Percentiles rank a stretch among this genome's conserved stretches.
Conservation (phyloP, 176 grass and related monocot species). For the Metroxylon sagu region DNA sequence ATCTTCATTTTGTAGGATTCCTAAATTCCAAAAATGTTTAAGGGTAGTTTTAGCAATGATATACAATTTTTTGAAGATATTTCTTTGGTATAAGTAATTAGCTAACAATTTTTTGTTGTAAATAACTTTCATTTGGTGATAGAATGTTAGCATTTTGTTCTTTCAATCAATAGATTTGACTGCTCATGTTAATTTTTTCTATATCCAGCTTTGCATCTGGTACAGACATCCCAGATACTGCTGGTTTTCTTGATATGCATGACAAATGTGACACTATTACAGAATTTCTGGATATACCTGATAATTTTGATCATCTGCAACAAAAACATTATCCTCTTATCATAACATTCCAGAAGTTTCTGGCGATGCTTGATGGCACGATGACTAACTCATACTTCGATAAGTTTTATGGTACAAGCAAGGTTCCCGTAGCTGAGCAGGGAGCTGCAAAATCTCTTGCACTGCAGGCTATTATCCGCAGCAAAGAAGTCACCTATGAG, state of each 20-base stretch:
- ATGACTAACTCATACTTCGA: conserved; percentile 56
- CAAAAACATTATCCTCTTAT: conserved; percentile 49
- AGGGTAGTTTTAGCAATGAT: too few species aligned
- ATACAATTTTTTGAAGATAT: too few species aligned
- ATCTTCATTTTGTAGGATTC: too few species aligned
- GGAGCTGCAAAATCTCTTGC: conserved; percentile 45
- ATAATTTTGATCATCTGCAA: conserved; percentile 37
- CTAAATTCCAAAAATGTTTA: too few species aligned
- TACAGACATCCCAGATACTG: conserved; percentile 16
- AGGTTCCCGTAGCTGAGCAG: conserved; percentile 17
- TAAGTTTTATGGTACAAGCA: conserved; percentile 34
- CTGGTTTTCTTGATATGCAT: conserved; percentile 41
- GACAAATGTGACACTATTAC: conserved; percentile 40
- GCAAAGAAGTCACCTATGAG: conserved; percentile 71
- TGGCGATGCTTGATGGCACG: conserved; percentile 93
- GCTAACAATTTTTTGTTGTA: too few species aligned
- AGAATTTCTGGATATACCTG: conserved; percentile 60
- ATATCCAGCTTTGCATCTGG: conserved; percentile 44
- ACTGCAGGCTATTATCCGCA: conserved; percentile 43
- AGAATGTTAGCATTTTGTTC: too few species aligned
- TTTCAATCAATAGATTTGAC: neutral
- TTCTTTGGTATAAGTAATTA: too few species aligned
- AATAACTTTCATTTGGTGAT: too few species aligned
- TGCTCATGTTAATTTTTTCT: neutral
- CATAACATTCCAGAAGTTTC: conserved; percentile 66